phyloP scores from a whole-genome alignment of 2,329 filamentous ascomycete genomes.

The Orbilia javanica region DNA sequence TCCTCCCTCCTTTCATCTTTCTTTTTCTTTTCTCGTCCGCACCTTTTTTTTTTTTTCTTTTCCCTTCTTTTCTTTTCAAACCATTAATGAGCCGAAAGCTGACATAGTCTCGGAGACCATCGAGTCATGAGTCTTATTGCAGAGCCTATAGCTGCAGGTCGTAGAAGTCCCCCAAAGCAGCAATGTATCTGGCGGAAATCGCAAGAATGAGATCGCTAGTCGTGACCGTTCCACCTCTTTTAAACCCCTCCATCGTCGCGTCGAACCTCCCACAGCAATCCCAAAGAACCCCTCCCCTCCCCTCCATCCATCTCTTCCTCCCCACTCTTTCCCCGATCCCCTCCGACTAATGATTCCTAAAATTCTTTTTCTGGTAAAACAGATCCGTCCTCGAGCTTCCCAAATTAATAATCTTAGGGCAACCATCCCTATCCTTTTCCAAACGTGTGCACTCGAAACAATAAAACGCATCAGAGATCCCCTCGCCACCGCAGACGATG shows the following conservation, averaged over 20 bases:
- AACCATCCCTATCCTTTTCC: constrained; percentile 97
- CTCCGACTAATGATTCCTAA: constrained; percentile 70
- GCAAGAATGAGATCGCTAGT: neutral
- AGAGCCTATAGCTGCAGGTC: no score
- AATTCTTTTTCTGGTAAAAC: constrained; percentile 80
- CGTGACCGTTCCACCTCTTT: neutral
- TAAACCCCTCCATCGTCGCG: no score
- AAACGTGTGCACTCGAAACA: constrained; percentile 98
- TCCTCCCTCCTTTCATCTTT: no score
- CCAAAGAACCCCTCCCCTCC: neutral
- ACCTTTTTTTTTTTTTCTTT: neutral
- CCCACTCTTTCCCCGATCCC: neutral
- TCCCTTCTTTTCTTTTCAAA: neutral
- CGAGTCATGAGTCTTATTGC: no score
- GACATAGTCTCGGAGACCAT: no score
- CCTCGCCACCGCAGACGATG: constrained; percentile 97
- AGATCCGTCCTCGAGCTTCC: constrained; percentile 96
- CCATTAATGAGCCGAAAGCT: no score
- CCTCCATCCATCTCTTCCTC: neutral
- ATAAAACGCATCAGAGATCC: constrained; percentile 98
- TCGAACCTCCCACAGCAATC: neutral
- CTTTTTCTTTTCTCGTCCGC: no score
- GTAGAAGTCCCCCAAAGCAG: no score
- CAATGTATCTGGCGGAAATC: no score
- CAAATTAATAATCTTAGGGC: constrained; percentile 98